phyloP scores from a whole-genome alignment of 2,329 filamentous ascomycete genomes.

The Colletotrichum sp. region DNA sequence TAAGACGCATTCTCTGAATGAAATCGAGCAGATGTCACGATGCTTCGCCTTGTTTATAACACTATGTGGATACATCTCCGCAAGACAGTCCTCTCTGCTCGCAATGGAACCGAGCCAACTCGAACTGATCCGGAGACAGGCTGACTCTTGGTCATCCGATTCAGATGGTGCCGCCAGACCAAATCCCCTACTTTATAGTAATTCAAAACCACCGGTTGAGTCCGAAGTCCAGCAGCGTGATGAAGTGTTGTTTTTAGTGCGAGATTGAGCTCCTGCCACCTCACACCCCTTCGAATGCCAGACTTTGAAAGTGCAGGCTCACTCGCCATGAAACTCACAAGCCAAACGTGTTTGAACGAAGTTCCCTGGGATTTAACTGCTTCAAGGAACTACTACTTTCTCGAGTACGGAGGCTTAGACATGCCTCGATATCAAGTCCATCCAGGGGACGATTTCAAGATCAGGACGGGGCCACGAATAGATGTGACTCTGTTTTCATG shows the following conservation, averaged over 20 bases:
- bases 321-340: neutral
- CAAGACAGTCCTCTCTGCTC: neutral
- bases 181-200: rapidly evolving
- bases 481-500: neutral
- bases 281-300: neutral
- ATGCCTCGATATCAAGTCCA: neutral
- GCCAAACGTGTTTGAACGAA: rapidly evolving
- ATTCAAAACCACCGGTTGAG: neutral
- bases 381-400: neutral
- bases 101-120: neutral
- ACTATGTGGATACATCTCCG: neutral
- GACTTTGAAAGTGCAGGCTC: neutral
- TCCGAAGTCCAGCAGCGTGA: neutral
- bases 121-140: neutral
- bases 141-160: neutral
- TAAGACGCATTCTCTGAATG: neutral
- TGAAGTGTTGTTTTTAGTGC: neutral
- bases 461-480: neutral
- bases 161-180: neutral
- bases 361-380: neutral
- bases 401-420: rapidly evolving
- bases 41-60: neutral
- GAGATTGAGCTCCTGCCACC: neutral
- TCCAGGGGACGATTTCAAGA: rapidly evolving
- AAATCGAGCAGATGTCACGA: neutral